Percentiles rank a stretch among this genome's conserved stretches.
Conservation (phyloP, 129 eudicot species). For the Arctium minus region DNA sequence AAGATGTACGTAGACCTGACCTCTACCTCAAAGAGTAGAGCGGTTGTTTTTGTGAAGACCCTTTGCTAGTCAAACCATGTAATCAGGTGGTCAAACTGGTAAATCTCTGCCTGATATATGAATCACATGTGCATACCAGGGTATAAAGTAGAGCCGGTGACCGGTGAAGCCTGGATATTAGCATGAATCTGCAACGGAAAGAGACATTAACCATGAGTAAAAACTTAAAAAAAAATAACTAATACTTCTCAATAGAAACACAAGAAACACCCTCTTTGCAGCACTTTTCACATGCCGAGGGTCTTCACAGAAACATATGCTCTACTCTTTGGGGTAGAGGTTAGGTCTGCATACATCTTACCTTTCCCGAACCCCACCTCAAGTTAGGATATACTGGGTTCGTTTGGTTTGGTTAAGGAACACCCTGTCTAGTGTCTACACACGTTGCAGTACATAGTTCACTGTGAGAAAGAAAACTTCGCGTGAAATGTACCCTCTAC, state of each 20-base stretch:
- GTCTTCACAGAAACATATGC: not conserved
- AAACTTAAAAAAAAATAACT: not conserved
- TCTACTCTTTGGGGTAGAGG: not conserved
- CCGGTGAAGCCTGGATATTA: conserved; percentile 70
- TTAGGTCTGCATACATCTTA: too few relatives aligned
- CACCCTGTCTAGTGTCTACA: not conserved
- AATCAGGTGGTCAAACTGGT: not conserved
- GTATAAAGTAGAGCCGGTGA: conserved; percentile 79
- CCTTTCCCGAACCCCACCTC: too few relatives aligned
- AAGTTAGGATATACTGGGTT: not conserved
- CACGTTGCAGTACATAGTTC: not conserved
- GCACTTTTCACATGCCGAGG: not conserved
- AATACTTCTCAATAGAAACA: not conserved
- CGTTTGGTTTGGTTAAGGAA: not conserved
- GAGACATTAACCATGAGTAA: not conserved
- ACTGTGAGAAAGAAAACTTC: not conserved
- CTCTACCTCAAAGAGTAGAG: too few relatives aligned
- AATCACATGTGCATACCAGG: conserved; percentile 44
- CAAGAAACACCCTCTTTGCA: not conserved
- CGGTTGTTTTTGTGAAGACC: too few relatives aligned
- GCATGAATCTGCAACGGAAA: conserved; percentile 62
- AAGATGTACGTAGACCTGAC: too few relatives aligned
- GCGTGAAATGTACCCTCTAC: conserved; percentile 51
- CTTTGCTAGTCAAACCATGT: not conserved
- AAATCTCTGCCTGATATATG: not conserved